Conservation (phyloP, 352 stramenopile genomes). For the Phytophthora fragariae region DNA sequence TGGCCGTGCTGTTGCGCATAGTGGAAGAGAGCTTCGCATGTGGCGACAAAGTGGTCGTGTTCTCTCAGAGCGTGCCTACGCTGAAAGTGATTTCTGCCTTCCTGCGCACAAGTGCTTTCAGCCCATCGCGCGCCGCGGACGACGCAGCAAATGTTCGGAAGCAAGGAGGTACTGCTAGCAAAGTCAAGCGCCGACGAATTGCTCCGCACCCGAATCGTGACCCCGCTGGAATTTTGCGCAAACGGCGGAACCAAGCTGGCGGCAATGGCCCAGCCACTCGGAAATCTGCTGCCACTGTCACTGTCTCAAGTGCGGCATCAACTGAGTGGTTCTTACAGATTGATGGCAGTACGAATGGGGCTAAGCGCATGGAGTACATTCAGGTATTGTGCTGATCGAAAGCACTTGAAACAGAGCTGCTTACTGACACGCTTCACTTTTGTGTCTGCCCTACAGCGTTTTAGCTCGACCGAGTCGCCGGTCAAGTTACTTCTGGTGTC, state of each 20-base stretch:
- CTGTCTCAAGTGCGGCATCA: slow-evolving; percentile 13
- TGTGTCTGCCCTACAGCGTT: slow-evolving; percentile 45
- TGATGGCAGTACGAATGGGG: slow-evolving; percentile 73
- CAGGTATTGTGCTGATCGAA: slow-evolving; percentile 44
- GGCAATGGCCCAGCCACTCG: slow-evolving; percentile 10
- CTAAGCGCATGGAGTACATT: slow-evolving; percentile 89
- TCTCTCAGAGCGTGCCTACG: slow-evolving; percentile 89
- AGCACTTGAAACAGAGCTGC: not conserved
- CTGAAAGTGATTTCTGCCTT: slow-evolving; percentile 85
- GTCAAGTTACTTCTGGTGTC: slow-evolving; percentile 85
- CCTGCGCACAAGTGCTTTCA: slow-evolving; percentile 63
- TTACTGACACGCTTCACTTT: slow-evolving; percentile 10
- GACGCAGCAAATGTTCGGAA: slow-evolving; percentile 33
- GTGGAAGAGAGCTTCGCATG: slow-evolving; percentile 75
- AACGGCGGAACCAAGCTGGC: slow-evolving; percentile 40
- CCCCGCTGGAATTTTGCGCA: slow-evolving; percentile 65
- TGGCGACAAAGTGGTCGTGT: slow-evolving; percentile 89
- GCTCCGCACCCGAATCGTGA: slow-evolving; percentile 51
- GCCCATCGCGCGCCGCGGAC: slow-evolving; percentile 41
- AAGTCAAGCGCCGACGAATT: slow-evolving; percentile 44
- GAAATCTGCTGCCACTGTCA: not conserved
- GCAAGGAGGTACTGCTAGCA: slow-evolving; percentile 17
- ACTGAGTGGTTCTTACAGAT: slow-evolving; percentile 87
- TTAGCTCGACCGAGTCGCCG: slow-evolving; percentile 58
- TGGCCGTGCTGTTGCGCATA: slow-evolving; percentile 78